These are phyloP conservation scores for Parafenestella ontariensis DNA, from an alignment of 2,329 filamentous ascomycete genomes.

Conservation along the genomic window DNA sequence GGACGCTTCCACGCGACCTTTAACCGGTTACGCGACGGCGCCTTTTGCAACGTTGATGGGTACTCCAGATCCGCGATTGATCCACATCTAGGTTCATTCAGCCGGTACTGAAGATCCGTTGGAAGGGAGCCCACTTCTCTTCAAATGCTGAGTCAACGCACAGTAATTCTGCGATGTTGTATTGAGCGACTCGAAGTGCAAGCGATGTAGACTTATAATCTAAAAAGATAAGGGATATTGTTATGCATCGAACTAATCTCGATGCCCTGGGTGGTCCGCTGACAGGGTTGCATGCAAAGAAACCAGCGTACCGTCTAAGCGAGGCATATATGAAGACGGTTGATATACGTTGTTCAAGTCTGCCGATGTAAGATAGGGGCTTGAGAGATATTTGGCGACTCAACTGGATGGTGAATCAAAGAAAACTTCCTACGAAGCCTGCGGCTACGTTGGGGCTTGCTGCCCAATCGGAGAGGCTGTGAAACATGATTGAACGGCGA, in stretches of 20 bases:
- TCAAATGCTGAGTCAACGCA: neutral
- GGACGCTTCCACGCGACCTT: neutral
- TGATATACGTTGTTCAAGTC: neutral
- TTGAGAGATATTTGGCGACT: too few relatives aligned
- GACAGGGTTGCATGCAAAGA: neutral
- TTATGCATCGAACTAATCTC: neutral
- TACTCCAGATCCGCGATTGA: slow-evolving; percentile 1
- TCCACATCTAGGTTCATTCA: neutral
- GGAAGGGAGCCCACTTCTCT: neutral
- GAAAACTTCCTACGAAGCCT: neutral
- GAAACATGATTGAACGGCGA: neutral
- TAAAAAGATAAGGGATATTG: slow-evolving; percentile 10
- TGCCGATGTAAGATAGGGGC: neutral
- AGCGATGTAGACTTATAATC: neutral
- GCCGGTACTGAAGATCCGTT: neutral
- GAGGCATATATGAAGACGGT: neutral
- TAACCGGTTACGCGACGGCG: slow-evolving; percentile 2
- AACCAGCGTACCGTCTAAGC: neutral
- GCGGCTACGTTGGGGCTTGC: neutral
- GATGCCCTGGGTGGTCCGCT: neutral
- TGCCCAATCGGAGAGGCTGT: neutral
- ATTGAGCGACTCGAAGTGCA: neutral
- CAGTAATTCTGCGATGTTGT: neutral
- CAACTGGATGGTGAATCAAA: neutral
- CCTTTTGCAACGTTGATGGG: neutral